These are phyloP conservation scores for Coemansia sp. DNA, from an alignment of 192 early-diverging fungal species.

Conservation along the genomic window DNA sequence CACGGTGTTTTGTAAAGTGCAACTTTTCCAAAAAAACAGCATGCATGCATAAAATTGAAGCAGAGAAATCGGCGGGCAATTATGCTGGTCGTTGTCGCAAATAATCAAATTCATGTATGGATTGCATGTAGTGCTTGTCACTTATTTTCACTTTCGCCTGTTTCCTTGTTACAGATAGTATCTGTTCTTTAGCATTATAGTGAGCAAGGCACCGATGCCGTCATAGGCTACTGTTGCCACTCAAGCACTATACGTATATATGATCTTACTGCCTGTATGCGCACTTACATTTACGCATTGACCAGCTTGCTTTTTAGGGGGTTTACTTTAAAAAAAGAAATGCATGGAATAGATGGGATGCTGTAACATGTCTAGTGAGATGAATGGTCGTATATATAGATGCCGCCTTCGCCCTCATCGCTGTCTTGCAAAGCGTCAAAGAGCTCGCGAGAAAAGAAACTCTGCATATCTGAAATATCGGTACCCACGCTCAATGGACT, in stretches of 20 bases:
- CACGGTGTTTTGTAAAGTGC: not conserved
- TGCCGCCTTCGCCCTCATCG: conserved; percentile 5
- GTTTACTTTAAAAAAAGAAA: not conserved
- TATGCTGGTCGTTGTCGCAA: not conserved
- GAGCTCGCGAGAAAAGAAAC: conserved; percentile 7
- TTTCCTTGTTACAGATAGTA: no score
- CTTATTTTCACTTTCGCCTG: no score
- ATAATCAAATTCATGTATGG: not conserved
- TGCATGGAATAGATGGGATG: not conserved
- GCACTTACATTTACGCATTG: not conserved
- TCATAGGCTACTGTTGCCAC: no score
- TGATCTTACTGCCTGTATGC: not conserved
- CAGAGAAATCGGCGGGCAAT: not conserved
- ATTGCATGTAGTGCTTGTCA: not conserved
- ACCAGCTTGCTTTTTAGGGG: not conserved
- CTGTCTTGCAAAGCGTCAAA: conserved; percentile 4
- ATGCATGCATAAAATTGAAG: not conserved
- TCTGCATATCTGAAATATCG: not conserved
- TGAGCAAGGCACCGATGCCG: not conserved
- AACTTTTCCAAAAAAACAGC: not conserved
- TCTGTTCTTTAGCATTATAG: not conserved
- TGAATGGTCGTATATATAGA: conserved; percentile 8
- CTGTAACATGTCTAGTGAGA: not conserved
- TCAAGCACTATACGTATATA: conserved; percentile 1
- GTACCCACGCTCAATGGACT: not conserved